A percentile compares a stretch with the other conserved stretches of the same genome.
These are phyloP conservation scores for Sanguinoderma infundibulare DNA, from an alignment of 1,284 basidiomycete genomes.

Conservation along the genomic window DNA sequence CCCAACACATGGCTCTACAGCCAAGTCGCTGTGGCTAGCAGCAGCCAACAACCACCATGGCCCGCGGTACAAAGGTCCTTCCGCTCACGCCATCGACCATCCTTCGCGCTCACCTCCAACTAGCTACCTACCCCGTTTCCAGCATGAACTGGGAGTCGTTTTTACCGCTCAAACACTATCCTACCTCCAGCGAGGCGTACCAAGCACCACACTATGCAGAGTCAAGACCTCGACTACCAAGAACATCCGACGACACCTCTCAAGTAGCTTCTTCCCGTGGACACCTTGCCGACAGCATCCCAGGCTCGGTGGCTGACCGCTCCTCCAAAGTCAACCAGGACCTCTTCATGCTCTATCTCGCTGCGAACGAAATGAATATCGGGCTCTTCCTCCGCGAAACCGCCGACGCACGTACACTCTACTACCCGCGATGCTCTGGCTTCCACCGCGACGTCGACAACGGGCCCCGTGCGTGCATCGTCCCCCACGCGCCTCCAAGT, in stretches of 20 bases:
- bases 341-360: constrained; percentile 2
- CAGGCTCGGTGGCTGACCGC: neutral
- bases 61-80: neutral
- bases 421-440: constrained; percentile 16
- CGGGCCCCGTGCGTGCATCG: constrained; percentile 6
- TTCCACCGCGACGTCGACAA: constrained; percentile 5
- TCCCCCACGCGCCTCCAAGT: constrained; percentile 3
- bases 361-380: constrained; percentile 12
- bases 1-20: neutral
- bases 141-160: neutral
- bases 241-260: neutral
- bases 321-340: neutral
- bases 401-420: neutral
- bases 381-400: neutral
- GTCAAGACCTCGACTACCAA: neutral
- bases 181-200: too few species aligned
- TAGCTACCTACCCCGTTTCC: neutral
- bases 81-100: neutral
- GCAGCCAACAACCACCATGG: neutral
- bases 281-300: neutral
- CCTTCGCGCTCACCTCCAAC: neutral
- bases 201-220: neutral
- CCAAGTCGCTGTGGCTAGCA: neutral
- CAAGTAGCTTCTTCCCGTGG: neutral
- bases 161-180: neutral